Evolutionary conservation across 305 asterid genomes (phyloP).

Genomic region (Ilex paraguariensis): DNA sequence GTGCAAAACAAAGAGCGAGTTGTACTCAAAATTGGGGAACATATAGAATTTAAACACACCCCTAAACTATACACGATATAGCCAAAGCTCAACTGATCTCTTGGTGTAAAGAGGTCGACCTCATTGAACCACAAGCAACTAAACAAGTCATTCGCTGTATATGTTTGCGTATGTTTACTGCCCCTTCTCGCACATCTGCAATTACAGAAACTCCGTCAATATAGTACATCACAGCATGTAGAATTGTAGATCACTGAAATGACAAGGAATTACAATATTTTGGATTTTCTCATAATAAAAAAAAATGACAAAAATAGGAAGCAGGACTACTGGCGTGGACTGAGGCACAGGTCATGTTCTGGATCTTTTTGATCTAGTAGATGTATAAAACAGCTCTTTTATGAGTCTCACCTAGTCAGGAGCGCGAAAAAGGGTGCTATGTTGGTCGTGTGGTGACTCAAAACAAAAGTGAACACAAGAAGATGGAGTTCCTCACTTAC

Average conservation of each 20-base stretch:
- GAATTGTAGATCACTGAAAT: no score
- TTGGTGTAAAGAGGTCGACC: slow-evolving; percentile 88
- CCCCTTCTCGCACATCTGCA: slow-evolving; percentile 99
- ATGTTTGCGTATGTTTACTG: slow-evolving; percentile 84
- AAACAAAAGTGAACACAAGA: no score
- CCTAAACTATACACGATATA: slow-evolving; percentile 78
- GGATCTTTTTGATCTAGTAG: no score
- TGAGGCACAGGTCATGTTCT: no score
- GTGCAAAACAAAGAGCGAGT: slow-evolving; percentile 72
- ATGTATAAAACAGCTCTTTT: no score
- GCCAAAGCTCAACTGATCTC: slow-evolving; percentile 97
- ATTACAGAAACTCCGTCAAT: slow-evolving; percentile 6
- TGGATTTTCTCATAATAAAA: no score
- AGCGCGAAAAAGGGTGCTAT: no score
- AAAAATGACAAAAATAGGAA: no score
- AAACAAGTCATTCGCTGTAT: slow-evolving; percentile 72
- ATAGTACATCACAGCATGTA: neutral
- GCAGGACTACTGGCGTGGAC: no score
- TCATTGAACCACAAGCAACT: slow-evolving; percentile 99
- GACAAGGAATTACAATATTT: no score
- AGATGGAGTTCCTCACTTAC: slow-evolving; percentile 22
- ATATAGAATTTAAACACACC: slow-evolving; percentile 53
- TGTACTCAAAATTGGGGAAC: slow-evolving; percentile 96
- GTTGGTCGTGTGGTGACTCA: no score
- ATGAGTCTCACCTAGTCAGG: no score